Percentiles rank a stretch among this genome's conserved stretches.
Evolutionary conservation across 345 rosid species (phyloP).

Genomic region (Eucalyptus curtisii): DNA sequence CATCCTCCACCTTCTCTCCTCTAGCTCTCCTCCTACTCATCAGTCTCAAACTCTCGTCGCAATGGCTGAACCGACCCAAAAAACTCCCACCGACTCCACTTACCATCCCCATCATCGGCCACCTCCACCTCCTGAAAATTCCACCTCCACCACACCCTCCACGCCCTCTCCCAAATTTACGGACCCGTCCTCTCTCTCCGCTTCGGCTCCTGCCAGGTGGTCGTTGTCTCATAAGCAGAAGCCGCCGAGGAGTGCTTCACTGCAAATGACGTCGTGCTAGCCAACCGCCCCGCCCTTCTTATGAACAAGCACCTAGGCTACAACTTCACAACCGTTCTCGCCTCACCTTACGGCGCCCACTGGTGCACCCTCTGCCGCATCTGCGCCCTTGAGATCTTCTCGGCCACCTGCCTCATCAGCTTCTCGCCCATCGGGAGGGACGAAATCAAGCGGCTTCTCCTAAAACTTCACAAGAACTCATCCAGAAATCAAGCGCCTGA

Average conservation of each 20-base stretch:
- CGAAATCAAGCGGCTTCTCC: constrained; percentile 1
- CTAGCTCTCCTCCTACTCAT: background rate
- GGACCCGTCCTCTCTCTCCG: constrained; percentile 13
- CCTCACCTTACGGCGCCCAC: constrained; percentile 28
- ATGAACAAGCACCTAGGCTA: background rate
- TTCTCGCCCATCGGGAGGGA: constrained; percentile 6
- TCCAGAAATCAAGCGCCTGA: constrained; percentile 2
- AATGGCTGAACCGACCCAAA: background rate
- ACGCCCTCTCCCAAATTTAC: background rate
- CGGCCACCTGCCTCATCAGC: constrained; percentile 8
- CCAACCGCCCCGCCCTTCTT: constrained; percentile 4
- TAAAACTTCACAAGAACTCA: background rate
- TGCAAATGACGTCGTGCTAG: constrained; percentile 9
- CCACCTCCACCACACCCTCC: background rate
- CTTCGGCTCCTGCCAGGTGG: constrained; percentile 4
- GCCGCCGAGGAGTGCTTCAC: constrained; percentile 10
- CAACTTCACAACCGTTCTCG: constrained; percentile 15
- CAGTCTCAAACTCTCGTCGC: background rate
- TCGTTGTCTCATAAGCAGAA: background rate
- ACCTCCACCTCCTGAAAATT: background rate
- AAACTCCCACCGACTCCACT: background rate
- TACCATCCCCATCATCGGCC: constrained; percentile 1
- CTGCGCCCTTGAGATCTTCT: constrained; percentile 21
- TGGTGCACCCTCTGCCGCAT: constrained; percentile 41
- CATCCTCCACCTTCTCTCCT: background rate